Evolutionary conservation across 2,329 filamentous ascomycete species (phyloP).

Genomic region (Drechslerella dactyloides): DNA sequence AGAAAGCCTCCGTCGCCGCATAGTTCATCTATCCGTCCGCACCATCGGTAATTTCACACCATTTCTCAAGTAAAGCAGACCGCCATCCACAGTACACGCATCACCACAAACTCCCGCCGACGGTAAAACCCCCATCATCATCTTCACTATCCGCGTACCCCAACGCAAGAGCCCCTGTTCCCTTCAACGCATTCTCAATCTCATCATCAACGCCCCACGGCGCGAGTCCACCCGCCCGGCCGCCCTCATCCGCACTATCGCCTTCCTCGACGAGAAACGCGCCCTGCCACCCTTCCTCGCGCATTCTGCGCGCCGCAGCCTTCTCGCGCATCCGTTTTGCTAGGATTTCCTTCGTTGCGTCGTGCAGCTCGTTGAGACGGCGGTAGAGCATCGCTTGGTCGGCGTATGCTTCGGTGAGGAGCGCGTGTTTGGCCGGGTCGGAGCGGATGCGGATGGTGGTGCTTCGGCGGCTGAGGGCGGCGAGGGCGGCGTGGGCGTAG

Average conservation of each 20-base stretch:
- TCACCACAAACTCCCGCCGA: too few species aligned
- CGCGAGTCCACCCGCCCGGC: background rate
- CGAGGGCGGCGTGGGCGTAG: background rate
- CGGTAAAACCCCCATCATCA: slow-evolving; percentile 16
- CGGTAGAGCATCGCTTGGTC: slow-evolving; percentile 4
- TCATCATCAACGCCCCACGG: slow-evolving; percentile 11
- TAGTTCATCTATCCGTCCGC: too few species aligned
- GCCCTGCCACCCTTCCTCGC: background rate
- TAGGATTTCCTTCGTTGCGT: slow-evolving; percentile 5
- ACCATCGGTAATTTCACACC: too few species aligned
- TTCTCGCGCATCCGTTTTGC: slow-evolving; percentile 14
- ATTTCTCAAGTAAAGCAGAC: too few species aligned
- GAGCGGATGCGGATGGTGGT: background rate
- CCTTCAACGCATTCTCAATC: slow-evolving; percentile 17
- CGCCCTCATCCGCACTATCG: background rate
- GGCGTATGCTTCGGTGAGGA: background rate
- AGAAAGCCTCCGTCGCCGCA: too few species aligned
- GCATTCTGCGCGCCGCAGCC: background rate
- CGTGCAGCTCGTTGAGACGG: slow-evolving; percentile 2
- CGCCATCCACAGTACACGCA: too few species aligned
- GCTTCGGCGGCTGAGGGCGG: background rate
- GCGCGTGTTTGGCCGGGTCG: background rate
- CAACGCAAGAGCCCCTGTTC: slow-evolving; percentile 21
- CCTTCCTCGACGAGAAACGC: background rate
- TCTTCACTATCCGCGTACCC: slow-evolving; percentile 23